Conservation (phyloP, 164 flowering plant genomes). For the Echeveria elegans region DNA sequence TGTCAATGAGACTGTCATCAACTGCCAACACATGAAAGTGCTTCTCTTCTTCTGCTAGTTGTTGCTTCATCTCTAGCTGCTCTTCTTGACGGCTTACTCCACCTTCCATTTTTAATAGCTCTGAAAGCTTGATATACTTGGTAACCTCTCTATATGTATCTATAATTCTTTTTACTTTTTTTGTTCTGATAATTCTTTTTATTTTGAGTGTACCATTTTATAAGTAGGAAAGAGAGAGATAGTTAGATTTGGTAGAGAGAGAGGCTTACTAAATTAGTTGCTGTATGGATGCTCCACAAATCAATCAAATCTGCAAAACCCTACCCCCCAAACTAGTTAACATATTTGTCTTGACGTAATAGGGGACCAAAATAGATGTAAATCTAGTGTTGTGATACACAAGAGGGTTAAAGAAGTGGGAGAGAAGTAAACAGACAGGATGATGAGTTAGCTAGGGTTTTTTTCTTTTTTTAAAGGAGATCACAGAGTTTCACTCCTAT, state of each 20-base stretch:
- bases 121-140: not conserved
- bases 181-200: too few relatives aligned
- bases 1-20: slow-evolving; percentile 40
- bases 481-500: too few relatives aligned
- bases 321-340: not conserved
- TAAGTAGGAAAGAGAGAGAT: not conserved
- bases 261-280: not conserved
- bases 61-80: not conserved
- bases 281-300: not conserved
- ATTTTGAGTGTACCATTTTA: not conserved
- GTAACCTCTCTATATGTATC: not conserved
- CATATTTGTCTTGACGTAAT: not conserved
- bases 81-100: not conserved
- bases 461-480: too few relatives aligned
- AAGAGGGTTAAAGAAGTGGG: slow-evolving; percentile 1
- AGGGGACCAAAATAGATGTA: not conserved
- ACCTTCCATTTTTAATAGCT: not conserved
- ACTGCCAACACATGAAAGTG: slow-evolving; percentile 51
- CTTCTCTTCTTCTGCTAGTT: slow-evolving; percentile 8
- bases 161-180: too few relatives aligned
- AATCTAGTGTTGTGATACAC: not conserved
- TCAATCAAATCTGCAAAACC: not conserved
- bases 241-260: slow-evolving; percentile 5
- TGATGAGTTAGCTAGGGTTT: not conserved
- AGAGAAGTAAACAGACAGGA: not conserved